A percentile compares a stretch with the other conserved stretches of the same genome.
phyloP scores from a whole-genome alignment of 2,329 filamentous ascomycete genomes.

The Acephala macrosclerotiorum region DNA sequence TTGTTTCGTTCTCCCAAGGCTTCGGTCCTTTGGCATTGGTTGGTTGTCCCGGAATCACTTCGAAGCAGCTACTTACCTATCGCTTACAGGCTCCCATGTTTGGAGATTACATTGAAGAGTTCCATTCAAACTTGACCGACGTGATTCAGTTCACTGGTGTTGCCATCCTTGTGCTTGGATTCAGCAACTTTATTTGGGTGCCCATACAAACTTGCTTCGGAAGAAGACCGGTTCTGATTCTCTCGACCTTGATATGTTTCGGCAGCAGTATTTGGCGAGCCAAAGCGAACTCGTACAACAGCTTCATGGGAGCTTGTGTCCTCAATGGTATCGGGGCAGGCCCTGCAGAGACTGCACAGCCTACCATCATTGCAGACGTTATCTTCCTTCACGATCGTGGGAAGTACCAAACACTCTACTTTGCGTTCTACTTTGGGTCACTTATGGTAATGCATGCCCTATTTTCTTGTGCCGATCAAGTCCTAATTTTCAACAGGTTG shows the following conservation, averaged over 20 bases:
- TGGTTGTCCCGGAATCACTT: background rate
- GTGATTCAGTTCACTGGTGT: constrained; percentile 59
- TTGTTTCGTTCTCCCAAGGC: constrained; percentile 52
- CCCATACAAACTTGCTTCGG: constrained; percentile 56
- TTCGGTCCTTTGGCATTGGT: constrained; percentile 52
- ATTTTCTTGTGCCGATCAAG: constrained; percentile 24
- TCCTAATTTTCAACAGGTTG: constrained; percentile 46
- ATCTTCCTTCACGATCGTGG: constrained; percentile 71
- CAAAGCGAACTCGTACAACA: constrained; percentile 61
- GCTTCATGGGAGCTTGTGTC: constrained; percentile 69
- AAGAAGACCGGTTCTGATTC: constrained; percentile 55
- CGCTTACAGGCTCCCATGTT: constrained; percentile 59
- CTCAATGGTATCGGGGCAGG: constrained; percentile 69
- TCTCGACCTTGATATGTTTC: constrained; percentile 52
- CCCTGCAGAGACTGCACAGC: constrained; percentile 67
- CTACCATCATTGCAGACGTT: constrained; percentile 68
- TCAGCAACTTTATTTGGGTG: constrained; percentile 61
- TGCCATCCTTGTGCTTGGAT: constrained; percentile 55
- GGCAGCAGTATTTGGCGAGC: constrained; percentile 59
- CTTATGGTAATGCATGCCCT: constrained; percentile 56
- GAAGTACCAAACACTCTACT: constrained; percentile 61
- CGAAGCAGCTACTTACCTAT: constrained; percentile 2
- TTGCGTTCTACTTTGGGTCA: constrained; percentile 67
- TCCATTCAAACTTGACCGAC: constrained; percentile 58
- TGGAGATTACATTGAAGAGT: constrained; percentile 61